A percentile compares a stretch with the other conserved stretches of the same genome.
phyloP scores from a whole-genome alignment of 2,329 filamentous ascomycete species.

The Leptographium wingfieldii region DNA sequence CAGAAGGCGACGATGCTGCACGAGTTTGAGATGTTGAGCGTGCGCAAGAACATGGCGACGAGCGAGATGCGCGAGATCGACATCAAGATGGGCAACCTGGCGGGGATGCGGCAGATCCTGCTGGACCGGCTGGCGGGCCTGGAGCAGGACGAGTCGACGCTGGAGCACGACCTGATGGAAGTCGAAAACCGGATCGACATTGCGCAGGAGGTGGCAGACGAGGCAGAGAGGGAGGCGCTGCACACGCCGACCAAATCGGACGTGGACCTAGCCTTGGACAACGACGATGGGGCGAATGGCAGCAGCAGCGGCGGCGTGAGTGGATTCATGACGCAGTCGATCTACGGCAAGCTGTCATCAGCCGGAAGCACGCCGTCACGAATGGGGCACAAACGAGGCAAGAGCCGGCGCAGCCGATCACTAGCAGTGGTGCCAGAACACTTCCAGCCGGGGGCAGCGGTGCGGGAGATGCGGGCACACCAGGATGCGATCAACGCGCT shows the following conservation, averaged over 20 bases:
- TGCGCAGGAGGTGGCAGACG: slow-evolving; percentile 44
- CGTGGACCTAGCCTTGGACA: slow-evolving; percentile 38
- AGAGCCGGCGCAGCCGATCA: slow-evolving; percentile 58
- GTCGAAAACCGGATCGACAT: slow-evolving; percentile 50
- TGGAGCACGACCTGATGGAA: slow-evolving; percentile 73
- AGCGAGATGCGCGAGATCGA: slow-evolving; percentile 95
- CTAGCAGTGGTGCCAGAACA: slow-evolving; percentile 96
- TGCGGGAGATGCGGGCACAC: slow-evolving; percentile 81
- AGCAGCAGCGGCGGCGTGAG: slow-evolving; percentile 6
- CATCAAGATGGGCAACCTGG: slow-evolving; percentile 87
- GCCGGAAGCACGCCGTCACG: slow-evolving; percentile 35
- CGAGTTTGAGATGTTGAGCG: slow-evolving; percentile 76
- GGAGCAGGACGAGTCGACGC: slow-evolving; percentile 78
- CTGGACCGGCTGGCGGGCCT: slow-evolving; percentile 73
- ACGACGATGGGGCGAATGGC: slow-evolving; percentile 21
- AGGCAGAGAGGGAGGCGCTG: slow-evolving; percentile 42
- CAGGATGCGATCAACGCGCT: slow-evolving; percentile 77
- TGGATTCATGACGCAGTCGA: slow-evolving; percentile 92
- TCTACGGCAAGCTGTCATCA: slow-evolving; percentile 80
- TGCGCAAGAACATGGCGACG: slow-evolving; percentile 95
- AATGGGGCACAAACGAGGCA: slow-evolving; percentile 25
- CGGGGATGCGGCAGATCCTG: slow-evolving; percentile 85
- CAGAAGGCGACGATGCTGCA: slow-evolving; percentile 72
- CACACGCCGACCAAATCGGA: slow-evolving; percentile 40
- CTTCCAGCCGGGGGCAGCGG: slow-evolving; percentile 76